phyloP scores from a whole-genome alignment of 768 basidiomycete species.

The Lactarius hengduanensis region DNA sequence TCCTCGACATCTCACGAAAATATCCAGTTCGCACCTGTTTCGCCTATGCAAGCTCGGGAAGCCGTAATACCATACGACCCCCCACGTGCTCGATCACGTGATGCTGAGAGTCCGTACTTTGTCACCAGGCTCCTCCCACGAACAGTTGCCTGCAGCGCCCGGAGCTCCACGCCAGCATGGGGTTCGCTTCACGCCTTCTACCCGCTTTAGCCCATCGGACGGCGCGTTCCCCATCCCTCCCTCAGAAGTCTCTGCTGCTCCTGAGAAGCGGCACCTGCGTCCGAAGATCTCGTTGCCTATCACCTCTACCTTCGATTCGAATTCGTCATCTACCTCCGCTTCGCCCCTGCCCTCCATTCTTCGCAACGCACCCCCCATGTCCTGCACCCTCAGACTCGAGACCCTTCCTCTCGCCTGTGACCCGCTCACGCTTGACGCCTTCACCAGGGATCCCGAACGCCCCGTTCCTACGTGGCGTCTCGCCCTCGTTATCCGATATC shows the following conservation, averaged over 20 bases:
- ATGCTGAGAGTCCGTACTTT: neutral
- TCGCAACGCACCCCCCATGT: constrained; percentile 1
- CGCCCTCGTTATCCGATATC: constrained; percentile 20
- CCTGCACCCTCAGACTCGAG: neutral
- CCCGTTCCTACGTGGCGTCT: constrained; percentile 4
- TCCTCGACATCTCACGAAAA: constrained; percentile 15
- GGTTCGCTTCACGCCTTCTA: constrained; percentile 27
- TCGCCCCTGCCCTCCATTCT: constrained; percentile 6
- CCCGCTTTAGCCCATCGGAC: constrained; percentile 14
- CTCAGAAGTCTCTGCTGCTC: neutral
- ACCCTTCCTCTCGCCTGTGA: constrained; percentile 10
- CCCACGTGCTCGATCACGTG: neutral
- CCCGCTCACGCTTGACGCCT: constrained; percentile 4
- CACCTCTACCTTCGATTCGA: neutral
- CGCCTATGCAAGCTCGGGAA: neutral
- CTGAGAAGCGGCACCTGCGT: constrained; percentile 1
- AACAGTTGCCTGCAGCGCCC: neutral
- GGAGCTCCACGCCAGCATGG: neutral
- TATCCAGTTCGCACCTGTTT: neutral
- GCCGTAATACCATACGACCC: neutral
- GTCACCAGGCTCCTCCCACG: neutral
- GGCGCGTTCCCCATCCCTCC: constrained; percentile 1
- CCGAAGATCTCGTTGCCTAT: constrained; percentile 13
- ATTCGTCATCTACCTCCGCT: neutral
- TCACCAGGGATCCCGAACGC: constrained; percentile 12